Evolutionary conservation across 768 basidiomycete species (phyloP).

Genomic region (Tylopilus sp.): DNA sequence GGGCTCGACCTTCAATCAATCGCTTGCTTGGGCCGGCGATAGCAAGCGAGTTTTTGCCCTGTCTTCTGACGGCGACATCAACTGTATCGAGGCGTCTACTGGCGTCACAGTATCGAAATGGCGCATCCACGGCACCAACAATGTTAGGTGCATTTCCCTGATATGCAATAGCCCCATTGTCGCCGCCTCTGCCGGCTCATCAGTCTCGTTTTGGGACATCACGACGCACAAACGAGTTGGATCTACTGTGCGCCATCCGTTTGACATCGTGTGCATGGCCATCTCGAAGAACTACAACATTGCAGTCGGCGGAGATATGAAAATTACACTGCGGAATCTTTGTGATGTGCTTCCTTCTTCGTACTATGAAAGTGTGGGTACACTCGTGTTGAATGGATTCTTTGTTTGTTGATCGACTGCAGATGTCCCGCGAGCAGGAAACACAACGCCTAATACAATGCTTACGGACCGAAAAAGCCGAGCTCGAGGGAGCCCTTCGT

Average conservation of each 20-base stretch:
- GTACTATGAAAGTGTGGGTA: slow-evolving; percentile 5
- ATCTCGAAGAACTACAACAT: slow-evolving; percentile 6
- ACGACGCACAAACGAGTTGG: slow-evolving; percentile 2
- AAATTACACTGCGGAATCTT: slow-evolving; percentile 4
- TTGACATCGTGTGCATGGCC: neutral
- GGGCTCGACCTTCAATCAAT: neutral
- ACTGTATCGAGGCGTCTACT: neutral
- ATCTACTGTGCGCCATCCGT: neutral
- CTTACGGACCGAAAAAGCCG: neutral
- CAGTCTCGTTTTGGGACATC: slow-evolving; percentile 9
- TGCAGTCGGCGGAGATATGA: neutral
- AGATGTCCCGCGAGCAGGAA: neutral
- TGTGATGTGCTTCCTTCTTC: neutral
- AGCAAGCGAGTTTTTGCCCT: neutral
- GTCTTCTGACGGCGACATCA: neutral
- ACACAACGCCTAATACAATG: neutral
- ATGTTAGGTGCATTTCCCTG: neutral
- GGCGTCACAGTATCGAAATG: neutral
- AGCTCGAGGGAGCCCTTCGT: neutral
- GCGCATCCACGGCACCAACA: neutral
- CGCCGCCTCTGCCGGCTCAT: neutral
- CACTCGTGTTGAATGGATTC: no score
- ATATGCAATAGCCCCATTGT: neutral
- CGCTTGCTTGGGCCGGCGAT: slow-evolving; percentile 1
- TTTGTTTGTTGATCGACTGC: neutral